Conservation (phyloP, 1,284 basidiomycete genomes). For the Leccinum huronense region DNA sequence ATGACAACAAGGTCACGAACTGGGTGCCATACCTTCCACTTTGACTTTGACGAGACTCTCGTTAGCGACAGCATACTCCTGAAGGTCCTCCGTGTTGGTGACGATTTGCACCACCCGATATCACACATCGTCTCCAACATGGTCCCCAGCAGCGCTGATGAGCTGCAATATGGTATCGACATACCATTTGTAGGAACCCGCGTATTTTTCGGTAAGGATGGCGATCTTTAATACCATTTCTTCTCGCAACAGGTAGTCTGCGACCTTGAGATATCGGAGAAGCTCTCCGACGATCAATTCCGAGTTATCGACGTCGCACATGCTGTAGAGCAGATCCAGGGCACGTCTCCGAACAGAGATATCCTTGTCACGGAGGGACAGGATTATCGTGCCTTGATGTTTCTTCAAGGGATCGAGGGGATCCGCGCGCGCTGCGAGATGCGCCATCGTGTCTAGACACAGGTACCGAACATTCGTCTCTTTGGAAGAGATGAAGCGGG, state of each 20-base stretch:
- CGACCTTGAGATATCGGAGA: conserved; percentile 87
- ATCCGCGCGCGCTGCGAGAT: conserved; percentile 91
- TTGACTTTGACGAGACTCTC: conserved; percentile 86
- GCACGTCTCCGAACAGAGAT: conserved; percentile 95
- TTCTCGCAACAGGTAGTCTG: conserved; percentile 94
- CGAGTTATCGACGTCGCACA: conserved; percentile 97
- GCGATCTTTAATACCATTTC: conserved; percentile 99
- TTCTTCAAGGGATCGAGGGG: conserved; percentile 91
- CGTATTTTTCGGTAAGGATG: conserved; percentile 97
- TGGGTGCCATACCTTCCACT: conserved; percentile 71
- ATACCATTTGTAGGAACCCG: conserved; percentile 94
- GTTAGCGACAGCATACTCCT: conserved; percentile 94
- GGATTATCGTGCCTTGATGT: conserved; percentile 94
- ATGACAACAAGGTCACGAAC: not conserved
- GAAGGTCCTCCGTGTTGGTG: conserved; percentile 96
- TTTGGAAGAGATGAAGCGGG: conserved; percentile 94
- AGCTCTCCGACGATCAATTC: conserved; percentile 95
- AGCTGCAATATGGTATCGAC: conserved; percentile 95
- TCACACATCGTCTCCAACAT: conserved; percentile 99
- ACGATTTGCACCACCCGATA: conserved; percentile 98
- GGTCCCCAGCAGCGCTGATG: conserved; percentile 95
- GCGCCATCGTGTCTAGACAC: conserved; percentile 97
- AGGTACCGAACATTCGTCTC: conserved; percentile 99
- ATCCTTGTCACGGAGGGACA: conserved; percentile 94
- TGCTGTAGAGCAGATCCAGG: conserved; percentile 94